Evolutionary conservation across 495 filamentous ascomycete genomes (phyloP).

Genomic region (Extremus antarcticus): DNA sequence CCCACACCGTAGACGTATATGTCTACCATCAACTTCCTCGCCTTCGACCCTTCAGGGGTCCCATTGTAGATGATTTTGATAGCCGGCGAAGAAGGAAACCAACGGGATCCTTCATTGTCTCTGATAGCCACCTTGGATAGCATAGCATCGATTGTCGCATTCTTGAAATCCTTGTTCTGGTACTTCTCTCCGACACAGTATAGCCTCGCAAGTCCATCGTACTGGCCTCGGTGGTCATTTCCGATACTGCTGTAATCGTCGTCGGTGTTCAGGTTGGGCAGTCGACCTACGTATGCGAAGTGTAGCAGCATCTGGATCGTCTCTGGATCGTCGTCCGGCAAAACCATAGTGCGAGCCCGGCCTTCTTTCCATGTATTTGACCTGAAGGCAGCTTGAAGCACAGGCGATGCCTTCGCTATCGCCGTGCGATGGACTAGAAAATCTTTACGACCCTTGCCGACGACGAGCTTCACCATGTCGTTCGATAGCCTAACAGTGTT

Average conservation of each 20-base stretch:
- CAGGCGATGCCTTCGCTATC: neutral
- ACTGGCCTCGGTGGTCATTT: neutral
- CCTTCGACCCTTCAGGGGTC: neutral
- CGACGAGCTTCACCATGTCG: neutral
- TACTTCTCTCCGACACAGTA: conserved; percentile 3
- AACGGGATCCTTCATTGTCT: neutral
- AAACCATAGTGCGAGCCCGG: neutral
- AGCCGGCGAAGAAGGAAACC: neutral
- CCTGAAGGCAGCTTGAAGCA: neutral
- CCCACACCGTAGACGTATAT: neutral
- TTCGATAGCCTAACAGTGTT: too few species aligned
- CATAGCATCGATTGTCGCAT: neutral
- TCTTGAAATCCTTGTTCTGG: conserved; percentile 3
- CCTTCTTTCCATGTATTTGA: conserved; percentile 7
- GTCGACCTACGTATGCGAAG: conserved; percentile 2
- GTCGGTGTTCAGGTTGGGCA: neutral
- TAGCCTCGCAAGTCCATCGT: neutral
- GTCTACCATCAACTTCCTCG: neutral
- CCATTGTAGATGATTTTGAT: neutral
- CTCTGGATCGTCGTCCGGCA: conserved; percentile 5
- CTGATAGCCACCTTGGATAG: neutral
- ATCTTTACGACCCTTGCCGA: neutral
- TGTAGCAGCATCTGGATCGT: conserved; percentile 2
- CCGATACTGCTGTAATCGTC: neutral
- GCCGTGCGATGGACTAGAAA: neutral